phyloP scores from a whole-genome alignment of 805 yeast genomes.

The Sungouiella thailandica region DNA sequence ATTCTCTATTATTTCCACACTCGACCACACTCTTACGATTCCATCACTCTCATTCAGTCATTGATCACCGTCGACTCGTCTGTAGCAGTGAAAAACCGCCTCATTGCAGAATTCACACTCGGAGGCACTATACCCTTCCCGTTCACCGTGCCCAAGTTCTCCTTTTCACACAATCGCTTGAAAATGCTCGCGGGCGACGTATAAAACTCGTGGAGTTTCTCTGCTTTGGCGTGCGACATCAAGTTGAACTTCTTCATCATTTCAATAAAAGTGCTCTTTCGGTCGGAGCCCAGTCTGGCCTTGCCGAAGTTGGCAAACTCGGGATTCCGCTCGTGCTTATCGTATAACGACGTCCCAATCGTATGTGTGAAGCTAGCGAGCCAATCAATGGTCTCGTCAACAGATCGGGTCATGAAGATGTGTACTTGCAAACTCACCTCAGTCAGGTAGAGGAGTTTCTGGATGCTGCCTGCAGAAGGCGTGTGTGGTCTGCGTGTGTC shows the following conservation, averaged over 20 bases:
- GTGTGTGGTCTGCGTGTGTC: no score
- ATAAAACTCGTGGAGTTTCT: constrained; percentile 38
- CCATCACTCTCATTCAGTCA: no score
- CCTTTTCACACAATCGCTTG: constrained; percentile 18
- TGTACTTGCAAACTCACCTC: constrained; percentile 47
- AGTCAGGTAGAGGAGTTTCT: constrained; percentile 35
- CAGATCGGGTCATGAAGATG: constrained; percentile 45
- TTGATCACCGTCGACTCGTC: constrained; percentile 43
- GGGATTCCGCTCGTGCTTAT: constrained; percentile 49
- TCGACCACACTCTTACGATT: no score
- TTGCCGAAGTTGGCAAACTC: constrained; percentile 52
- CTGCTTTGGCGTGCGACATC: constrained; percentile 50
- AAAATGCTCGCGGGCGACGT: constrained; percentile 32
- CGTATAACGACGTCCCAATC: constrained; percentile 44
- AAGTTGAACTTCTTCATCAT: constrained; percentile 53
- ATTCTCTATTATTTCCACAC: no score
- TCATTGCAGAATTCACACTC: constrained; percentile 45
- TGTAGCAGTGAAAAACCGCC: constrained; percentile 41
- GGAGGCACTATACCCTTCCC: constrained; percentile 47
- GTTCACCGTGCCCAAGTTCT: constrained; percentile 27
- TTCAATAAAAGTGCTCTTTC: constrained; percentile 42
- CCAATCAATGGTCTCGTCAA: constrained; percentile 47
- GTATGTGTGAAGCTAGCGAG: constrained; percentile 54
- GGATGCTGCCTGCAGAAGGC: constrained; percentile 30
- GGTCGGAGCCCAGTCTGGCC: constrained; percentile 50